These are phyloP conservation scores for Cutaneotrichosporon dermatis DNA, from an alignment of 1,284 basidiomycete species.

Conservation along the genomic window DNA sequence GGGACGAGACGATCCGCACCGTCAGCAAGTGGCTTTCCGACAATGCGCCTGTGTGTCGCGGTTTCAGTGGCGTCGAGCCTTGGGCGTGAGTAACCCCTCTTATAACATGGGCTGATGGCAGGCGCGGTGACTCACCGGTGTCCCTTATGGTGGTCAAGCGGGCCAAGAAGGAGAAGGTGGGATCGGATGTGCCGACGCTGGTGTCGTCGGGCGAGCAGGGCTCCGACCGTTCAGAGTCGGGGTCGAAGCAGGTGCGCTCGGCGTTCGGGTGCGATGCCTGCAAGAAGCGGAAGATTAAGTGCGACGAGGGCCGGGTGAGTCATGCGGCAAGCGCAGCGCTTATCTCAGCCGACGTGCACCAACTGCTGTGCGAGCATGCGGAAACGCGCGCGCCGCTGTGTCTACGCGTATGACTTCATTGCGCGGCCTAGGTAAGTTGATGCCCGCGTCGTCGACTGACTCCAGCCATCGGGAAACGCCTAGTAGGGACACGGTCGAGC, in stretches of 20 bases:
- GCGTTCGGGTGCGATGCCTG: conserved; percentile 16
- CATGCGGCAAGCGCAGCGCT: not conserved
- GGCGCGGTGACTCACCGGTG: conserved; percentile 5
- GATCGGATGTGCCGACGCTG: too few relatives aligned
- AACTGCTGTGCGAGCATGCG: conserved; percentile 12
- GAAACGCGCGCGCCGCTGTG: conserved; percentile 11
- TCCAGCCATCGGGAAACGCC: not conserved
- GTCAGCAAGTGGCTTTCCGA: conserved; percentile 8
- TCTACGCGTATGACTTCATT: conserved; percentile 12
- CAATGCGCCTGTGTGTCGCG: conserved; percentile 11
- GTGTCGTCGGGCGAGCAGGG: too few relatives aligned
- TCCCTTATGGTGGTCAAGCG: conserved; percentile 1
- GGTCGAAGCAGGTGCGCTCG: conserved; percentile 6
- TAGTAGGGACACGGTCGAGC: not conserved
- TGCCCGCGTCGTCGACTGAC: not conserved
- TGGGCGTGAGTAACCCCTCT: conserved; percentile 12
- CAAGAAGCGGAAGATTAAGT: conserved; percentile 18
- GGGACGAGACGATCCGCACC: conserved; percentile 9
- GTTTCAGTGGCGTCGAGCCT: conserved; percentile 12
- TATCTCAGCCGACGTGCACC: conserved; percentile 11
- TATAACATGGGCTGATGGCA: not conserved
- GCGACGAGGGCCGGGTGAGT: conserved; percentile 13
- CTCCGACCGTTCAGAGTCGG: not conserved
- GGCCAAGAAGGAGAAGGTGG: not conserved
- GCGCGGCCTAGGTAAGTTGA: not conserved